Conservation (phyloP, 192 early-diverging fungal species). For the Chytriomyces sp. region DNA sequence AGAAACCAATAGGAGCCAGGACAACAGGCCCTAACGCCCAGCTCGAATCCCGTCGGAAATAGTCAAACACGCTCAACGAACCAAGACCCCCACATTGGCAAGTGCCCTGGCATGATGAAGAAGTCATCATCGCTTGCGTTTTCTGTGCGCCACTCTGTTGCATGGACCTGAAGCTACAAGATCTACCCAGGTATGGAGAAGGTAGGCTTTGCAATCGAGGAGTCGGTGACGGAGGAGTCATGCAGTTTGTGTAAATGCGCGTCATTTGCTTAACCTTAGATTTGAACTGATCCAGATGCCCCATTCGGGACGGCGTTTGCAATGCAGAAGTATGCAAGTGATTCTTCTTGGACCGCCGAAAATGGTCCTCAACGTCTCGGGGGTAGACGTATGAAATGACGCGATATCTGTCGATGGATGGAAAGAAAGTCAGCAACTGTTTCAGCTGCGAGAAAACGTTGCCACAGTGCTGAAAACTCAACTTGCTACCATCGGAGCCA, state of each 20-base stretch:
- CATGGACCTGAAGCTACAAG: not conserved
- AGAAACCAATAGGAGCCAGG: no score
- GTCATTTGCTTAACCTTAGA: not conserved
- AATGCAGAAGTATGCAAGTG: not conserved
- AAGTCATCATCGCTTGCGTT: not conserved
- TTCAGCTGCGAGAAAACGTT: no score
- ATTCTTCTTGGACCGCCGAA: not conserved
- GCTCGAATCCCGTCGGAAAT: not conserved
- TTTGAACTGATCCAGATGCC: not conserved
- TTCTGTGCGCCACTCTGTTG: not conserved
- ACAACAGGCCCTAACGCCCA: no score
- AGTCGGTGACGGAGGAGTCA: not conserved
- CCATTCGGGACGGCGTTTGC: not conserved
- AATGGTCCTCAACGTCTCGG: not conserved
- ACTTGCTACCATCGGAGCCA: not conserved
- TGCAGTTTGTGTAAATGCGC: not conserved
- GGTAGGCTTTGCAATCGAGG: not conserved
- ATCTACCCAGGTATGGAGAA: no score
- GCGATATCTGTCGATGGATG: no score
- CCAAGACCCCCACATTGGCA: not conserved
- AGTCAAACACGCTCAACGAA: not conserved
- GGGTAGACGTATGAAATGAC: constrained; percentile 10
- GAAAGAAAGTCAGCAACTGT: no score
- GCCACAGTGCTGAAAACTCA: no score
- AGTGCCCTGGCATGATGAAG: not conserved